Conservation (phyloP, 164 flowering plant species). For the Houttuynia cordata region DNA sequence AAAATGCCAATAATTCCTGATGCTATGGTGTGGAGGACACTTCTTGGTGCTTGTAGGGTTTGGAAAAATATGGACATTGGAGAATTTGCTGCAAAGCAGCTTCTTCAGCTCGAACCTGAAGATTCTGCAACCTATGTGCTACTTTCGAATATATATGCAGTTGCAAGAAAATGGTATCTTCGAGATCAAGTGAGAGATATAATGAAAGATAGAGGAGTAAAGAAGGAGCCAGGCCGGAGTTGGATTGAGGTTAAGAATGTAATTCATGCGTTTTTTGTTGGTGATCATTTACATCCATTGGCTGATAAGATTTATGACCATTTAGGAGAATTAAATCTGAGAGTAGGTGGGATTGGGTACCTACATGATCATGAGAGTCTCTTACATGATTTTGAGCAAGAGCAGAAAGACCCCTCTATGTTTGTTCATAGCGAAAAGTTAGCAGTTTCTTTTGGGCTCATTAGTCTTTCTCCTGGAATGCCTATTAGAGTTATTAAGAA, state of each 20-base stretch:
- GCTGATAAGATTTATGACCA: slow-evolving; percentile 17
- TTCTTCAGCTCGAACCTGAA: slow-evolving; percentile 20
- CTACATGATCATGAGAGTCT: slow-evolving; percentile 17
- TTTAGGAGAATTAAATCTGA: slow-evolving; percentile 16
- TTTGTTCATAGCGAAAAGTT: slow-evolving; percentile 24
- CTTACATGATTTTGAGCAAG: slow-evolving; percentile 16
- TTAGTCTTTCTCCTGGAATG: slow-evolving; percentile 14
- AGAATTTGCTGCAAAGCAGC: slow-evolving; percentile 20
- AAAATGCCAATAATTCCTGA: slow-evolving; percentile 22
- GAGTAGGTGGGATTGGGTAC: slow-evolving; percentile 18
- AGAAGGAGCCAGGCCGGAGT: slow-evolving; percentile 27
- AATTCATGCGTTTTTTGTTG: slow-evolving; percentile 27
- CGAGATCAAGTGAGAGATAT: slow-evolving; percentile 18
- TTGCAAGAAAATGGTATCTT: slow-evolving; percentile 17
- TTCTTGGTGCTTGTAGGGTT: slow-evolving; percentile 23
- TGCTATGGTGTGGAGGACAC: slow-evolving; percentile 30
- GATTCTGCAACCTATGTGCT: slow-evolving; percentile 28
- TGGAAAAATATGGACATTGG: slow-evolving; percentile 23
- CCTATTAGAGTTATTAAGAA: slow-evolving; percentile 24
- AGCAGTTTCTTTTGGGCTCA: slow-evolving; percentile 23
- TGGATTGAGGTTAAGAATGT: slow-evolving; percentile 24
- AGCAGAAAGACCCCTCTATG: slow-evolving; percentile 18
- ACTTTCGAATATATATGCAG: slow-evolving; percentile 25
- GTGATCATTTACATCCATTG: slow-evolving; percentile 22
- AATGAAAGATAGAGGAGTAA: slow-evolving; percentile 27